Conservation (phyloP, 352 stramenopile genomes). For the Phytophthora melonis region DNA sequence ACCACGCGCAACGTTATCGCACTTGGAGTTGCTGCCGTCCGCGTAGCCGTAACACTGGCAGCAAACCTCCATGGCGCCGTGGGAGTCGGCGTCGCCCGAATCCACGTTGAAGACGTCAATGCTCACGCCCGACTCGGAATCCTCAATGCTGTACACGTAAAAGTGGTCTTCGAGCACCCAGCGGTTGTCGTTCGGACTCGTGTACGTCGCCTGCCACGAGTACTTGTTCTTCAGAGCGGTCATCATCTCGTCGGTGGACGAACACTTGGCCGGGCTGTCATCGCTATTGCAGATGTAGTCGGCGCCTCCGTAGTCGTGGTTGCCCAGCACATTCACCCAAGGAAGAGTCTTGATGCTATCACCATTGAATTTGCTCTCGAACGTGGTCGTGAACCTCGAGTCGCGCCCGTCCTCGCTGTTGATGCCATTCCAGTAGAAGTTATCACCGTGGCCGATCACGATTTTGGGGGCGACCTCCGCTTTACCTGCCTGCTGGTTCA, state of each 20-base stretch:
- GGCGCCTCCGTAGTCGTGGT: slow-evolving; percentile 67
- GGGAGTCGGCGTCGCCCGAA: slow-evolving; percentile 55
- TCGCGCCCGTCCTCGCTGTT: slow-evolving; percentile 13
- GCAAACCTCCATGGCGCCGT: slow-evolving; percentile 49
- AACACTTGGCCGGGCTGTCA: slow-evolving; percentile 32
- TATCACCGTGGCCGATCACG: slow-evolving; percentile 43
- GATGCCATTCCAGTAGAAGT: slow-evolving; percentile 61
- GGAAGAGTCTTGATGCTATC: slow-evolving; percentile 49
- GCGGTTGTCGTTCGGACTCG: slow-evolving; percentile 56
- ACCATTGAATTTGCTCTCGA: slow-evolving; percentile 29
- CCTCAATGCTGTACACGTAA: slow-evolving; percentile 53
- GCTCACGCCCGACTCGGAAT: slow-evolving; percentile 42
- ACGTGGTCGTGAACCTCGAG: slow-evolving; percentile 13
- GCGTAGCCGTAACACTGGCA: slow-evolving; percentile 66
- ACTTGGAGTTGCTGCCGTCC: slow-evolving; percentile 36
- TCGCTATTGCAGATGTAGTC: slow-evolving; percentile 54
- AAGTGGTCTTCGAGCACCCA: slow-evolving; percentile 60
- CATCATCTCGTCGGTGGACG: slow-evolving; percentile 22
- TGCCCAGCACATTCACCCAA: slow-evolving; percentile 60
- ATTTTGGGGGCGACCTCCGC: slow-evolving; percentile 22
- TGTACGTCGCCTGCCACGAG: slow-evolving; percentile 51
- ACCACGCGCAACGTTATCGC: slow-evolving; percentile 44
- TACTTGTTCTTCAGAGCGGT: slow-evolving; percentile 46
- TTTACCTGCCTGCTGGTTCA: slow-evolving; percentile 53
- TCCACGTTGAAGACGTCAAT: slow-evolving; percentile 68